Percentiles rank a stretch among this genome's conserved stretches.
These are phyloP conservation scores for Xerocomus spinulosus DNA, from an alignment of 768 basidiomycete species.

Conservation along the genomic window DNA sequence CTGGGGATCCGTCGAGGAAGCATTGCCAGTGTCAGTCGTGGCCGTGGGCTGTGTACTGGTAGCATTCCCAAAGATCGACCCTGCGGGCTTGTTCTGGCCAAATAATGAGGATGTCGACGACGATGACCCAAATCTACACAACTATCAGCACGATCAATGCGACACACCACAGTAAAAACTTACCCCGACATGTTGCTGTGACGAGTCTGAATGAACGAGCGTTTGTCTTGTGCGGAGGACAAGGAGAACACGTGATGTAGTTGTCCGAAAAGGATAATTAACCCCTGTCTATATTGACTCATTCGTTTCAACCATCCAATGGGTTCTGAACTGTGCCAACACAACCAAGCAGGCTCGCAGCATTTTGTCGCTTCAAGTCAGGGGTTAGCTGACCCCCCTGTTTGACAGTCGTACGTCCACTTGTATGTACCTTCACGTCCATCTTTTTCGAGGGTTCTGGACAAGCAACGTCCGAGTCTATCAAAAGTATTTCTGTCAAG, in stretches of 20 bases:
- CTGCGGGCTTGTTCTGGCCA: slow-evolving; percentile 30
- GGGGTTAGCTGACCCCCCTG: too few species aligned
- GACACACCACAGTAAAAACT: not conserved
- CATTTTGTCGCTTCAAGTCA: too few species aligned
- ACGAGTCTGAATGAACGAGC: not conserved
- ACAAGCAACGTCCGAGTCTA: too few species aligned
- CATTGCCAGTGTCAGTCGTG: slow-evolving; percentile 14
- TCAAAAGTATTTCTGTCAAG: too few species aligned
- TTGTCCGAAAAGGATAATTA: slow-evolving; percentile 2
- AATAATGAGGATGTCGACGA: slow-evolving; percentile 35
- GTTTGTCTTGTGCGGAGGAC: too few species aligned
- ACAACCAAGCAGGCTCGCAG: too few species aligned
- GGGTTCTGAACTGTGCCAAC: too few species aligned
- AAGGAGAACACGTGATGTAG: slow-evolving; percentile 17
- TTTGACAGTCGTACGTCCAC: too few species aligned
- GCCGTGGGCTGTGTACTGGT: slow-evolving; percentile 24
- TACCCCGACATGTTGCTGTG: slow-evolving; percentile 18
- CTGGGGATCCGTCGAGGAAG: slow-evolving; percentile 16
- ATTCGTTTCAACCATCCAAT: too few species aligned
- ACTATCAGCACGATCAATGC: slow-evolving; percentile 5
- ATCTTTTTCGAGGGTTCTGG: too few species aligned
- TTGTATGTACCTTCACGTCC: too few species aligned
- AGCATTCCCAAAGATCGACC: slow-evolving; percentile 36
- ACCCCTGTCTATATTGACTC: too few species aligned
- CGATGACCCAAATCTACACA: slow-evolving; percentile 36